These are phyloP conservation scores for Blastobotrys attinorum DNA, from an alignment of 805 yeast genomes.

Conservation along the genomic window DNA sequence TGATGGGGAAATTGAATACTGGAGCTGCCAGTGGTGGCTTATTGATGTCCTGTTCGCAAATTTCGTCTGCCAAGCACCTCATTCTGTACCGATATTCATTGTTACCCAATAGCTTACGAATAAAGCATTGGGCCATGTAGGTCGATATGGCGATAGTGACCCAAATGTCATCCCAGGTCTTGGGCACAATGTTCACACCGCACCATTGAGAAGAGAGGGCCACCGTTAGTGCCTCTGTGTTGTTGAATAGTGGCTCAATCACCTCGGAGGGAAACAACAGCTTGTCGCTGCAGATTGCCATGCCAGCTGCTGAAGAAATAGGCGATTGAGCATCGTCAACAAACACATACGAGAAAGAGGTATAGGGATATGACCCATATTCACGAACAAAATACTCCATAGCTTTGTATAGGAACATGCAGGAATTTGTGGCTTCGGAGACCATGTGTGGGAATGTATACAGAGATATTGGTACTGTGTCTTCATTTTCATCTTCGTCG, in stretches of 20 bases:
- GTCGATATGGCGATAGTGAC: constrained; percentile 76
- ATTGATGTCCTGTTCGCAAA: constrained; percentile 69
- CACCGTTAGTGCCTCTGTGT: constrained; percentile 60
- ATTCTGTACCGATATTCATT: constrained; percentile 74
- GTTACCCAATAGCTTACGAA: constrained; percentile 65
- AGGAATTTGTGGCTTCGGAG: constrained; percentile 56
- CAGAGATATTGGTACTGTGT: constrained; percentile 45
- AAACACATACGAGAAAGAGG: constrained; percentile 70
- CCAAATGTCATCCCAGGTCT: constrained; percentile 77
- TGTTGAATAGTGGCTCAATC: constrained; percentile 69
- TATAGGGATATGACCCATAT: constrained; percentile 88
- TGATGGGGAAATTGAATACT: constrained; percentile 54
- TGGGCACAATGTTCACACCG: constrained; percentile 83
- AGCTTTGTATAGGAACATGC: constrained; percentile 68
- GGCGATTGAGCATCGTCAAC: constrained; percentile 47
- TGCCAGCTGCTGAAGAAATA: constrained; percentile 63
- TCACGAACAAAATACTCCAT: constrained; percentile 78
- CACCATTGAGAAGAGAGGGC: constrained; percentile 87
- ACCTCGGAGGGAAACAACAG: constrained; percentile 63
- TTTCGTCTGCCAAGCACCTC: constrained; percentile 52
- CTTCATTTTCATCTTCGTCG: constrained; percentile 28
- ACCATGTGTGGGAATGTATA: constrained; percentile 57
- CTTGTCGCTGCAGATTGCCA: constrained; percentile 52
- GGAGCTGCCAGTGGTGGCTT: constrained; percentile 77
- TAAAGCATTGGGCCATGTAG: constrained; percentile 71